Percentiles rank a stretch among this genome's conserved stretches.
phyloP scores from a whole-genome alignment of 148 eudicot genomes.

The Rhododendron henanense region DNA sequence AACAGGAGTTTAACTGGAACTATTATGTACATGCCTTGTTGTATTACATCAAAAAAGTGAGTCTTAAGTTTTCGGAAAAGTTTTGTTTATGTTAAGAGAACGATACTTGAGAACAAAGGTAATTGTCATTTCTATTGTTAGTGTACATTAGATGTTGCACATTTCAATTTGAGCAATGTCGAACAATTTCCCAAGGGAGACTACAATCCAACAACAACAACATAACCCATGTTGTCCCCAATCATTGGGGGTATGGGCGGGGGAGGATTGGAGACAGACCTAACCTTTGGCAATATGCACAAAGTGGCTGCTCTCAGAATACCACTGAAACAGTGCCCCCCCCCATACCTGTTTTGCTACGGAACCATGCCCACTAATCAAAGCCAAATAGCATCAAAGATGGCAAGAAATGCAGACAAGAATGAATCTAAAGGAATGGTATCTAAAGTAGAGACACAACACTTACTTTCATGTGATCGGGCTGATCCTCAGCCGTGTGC shows the following conservation, averaged over 20 bases:
- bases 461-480: slow-evolving; percentile 1
- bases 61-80: neutral
- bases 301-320: too few species aligned
- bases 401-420: neutral
- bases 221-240: too few species aligned
- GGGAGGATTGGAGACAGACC: too few species aligned
- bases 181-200: neutral
- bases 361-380: too few species aligned
- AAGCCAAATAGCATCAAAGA: too few species aligned
- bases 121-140: neutral
- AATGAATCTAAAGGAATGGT: neutral
- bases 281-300: too few species aligned
- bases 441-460: neutral
- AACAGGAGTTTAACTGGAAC: neutral
- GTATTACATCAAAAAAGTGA: neutral
- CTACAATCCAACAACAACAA: neutral
- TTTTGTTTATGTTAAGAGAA: neutral
- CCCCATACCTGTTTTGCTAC: too few species aligned
- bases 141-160: neutral
- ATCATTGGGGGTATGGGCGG: too few species aligned
- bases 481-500: slow-evolving; percentile 10
- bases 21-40: neutral
- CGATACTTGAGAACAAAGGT: neutral
- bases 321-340: too few species aligned
- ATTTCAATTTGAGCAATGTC: neutral